These are phyloP conservation scores for Fusarium drepaniforme DNA, from an alignment of 2,329 filamentous ascomycete genomes.

Conservation along the genomic window DNA sequence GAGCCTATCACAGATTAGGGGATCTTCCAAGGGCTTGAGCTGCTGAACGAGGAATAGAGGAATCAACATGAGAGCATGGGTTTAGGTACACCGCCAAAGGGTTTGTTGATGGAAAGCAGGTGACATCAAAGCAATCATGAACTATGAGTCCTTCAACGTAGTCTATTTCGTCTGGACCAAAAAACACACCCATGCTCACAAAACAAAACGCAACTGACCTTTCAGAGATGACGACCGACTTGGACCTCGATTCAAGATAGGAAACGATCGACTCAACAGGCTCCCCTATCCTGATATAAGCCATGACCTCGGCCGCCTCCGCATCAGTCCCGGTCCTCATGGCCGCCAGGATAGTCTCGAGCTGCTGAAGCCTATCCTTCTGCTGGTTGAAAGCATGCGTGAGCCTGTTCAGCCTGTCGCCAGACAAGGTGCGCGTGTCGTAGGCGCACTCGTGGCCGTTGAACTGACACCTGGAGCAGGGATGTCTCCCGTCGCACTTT, in stretches of 20 bases:
- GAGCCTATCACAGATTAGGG: not conserved
- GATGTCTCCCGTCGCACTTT: conserved; percentile 22
- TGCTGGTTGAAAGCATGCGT: conserved; percentile 22
- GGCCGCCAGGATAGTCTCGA: conserved; percentile 21
- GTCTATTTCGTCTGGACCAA: not conserved
- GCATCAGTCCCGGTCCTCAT: conserved; percentile 14
- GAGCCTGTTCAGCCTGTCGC: conserved; percentile 22
- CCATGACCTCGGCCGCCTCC: conserved; percentile 27
- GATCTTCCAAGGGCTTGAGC: not conserved
- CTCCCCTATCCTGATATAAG: conserved; percentile 24
- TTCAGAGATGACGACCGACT: not conserved
- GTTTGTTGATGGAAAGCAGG: not conserved
- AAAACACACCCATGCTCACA: not conserved
- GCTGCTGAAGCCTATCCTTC: conserved; percentile 13
- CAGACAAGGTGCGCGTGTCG: conserved; percentile 11
- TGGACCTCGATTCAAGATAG: conserved; percentile 15
- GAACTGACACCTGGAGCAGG: conserved; percentile 9
- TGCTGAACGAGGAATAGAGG: no score
- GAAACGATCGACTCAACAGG: conserved; percentile 19
- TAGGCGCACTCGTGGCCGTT: conserved; percentile 12
- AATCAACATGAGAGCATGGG: not conserved
- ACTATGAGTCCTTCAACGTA: not conserved
- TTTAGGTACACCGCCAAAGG: not conserved
- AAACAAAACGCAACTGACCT: conserved; percentile 4
- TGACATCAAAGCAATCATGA: not conserved